Evolutionary conservation across 1,284 basidiomycete species (phyloP).

Genomic region (Hymenochaete sp.): DNA sequence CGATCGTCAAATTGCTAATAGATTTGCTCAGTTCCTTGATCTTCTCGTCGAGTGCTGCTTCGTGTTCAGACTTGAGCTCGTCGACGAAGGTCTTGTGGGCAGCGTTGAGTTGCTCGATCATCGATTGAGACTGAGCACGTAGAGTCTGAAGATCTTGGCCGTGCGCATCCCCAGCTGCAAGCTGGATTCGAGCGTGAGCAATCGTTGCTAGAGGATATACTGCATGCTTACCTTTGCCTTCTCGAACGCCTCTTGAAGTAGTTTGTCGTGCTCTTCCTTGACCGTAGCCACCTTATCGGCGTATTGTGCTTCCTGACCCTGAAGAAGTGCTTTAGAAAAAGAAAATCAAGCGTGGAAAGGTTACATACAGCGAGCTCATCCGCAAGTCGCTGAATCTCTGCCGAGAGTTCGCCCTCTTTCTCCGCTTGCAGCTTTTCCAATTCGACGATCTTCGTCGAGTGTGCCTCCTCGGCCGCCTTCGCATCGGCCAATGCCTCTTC

Average conservation of each 20-base stretch:
- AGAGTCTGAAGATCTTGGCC: slow-evolving; percentile 61
- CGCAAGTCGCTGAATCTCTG: slow-evolving; percentile 48
- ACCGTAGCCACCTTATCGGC: slow-evolving; percentile 56
- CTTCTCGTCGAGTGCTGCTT: slow-evolving; percentile 46
- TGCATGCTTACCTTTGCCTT: slow-evolving; percentile 54
- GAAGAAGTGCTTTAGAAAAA: background rate
- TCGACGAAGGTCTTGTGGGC: slow-evolving; percentile 54
- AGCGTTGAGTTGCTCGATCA: slow-evolving; percentile 58
- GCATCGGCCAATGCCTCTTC: slow-evolving; percentile 42
- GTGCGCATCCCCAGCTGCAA: slow-evolving; percentile 58
- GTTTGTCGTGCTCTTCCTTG: slow-evolving; percentile 55
- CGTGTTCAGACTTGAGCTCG: slow-evolving; percentile 53
- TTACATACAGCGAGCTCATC: slow-evolving; percentile 52
- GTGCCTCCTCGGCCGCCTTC: slow-evolving; percentile 36
- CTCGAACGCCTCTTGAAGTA: slow-evolving; percentile 62
- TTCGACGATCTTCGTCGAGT: slow-evolving; percentile 41
- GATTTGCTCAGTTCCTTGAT: slow-evolving; percentile 55
- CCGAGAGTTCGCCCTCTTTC: slow-evolving; percentile 47
- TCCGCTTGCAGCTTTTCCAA: slow-evolving; percentile 38
- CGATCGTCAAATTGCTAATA: slow-evolving; percentile 49
- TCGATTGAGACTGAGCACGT: slow-evolving; percentile 53
- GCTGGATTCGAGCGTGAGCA: slow-evolving; percentile 30
- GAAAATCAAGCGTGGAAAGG: slow-evolving; percentile 3
- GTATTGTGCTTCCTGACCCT: slow-evolving; percentile 61
- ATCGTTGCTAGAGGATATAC: slow-evolving; percentile 10